Base-by-base conservation (phyloP, 805 yeast species). In the Kodamaea kakaduensis region DNA sequence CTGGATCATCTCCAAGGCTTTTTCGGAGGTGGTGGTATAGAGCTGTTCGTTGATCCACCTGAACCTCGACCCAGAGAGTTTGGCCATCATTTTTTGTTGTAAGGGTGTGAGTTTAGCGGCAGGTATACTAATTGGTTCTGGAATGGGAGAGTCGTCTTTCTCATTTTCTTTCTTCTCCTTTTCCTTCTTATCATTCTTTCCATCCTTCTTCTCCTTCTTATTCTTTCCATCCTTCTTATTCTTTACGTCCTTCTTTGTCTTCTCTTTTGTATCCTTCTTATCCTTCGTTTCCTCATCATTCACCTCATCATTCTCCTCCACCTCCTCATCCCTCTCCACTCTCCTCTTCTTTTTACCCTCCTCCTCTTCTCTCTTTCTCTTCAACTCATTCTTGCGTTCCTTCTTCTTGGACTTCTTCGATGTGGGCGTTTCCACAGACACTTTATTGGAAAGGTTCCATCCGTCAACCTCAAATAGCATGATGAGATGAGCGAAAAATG, bases 1-100 rank as follows among this genome's bases (percentile, higher is more conserved):
- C 38, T 74, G 66, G 26, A 93, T 78, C 42, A 93, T 61, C 16
- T 71, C 65, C 17, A 86, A 64, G 0, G 98, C 97, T 15, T 76
- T 77, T 5, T 75, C 78, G 0, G 97, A 89, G 1, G 80, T 62
- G 23, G 80, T 81, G 1, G 97, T 93, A 55, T 93, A 93, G n/a
- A 93, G 67, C 55, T 90, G 95, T 60, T 93, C 98, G 56, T 93
- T 93, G 54, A 93, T 93, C 97, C 97, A 93, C 58, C 99, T 73
- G 64, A 93, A 93, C 48, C 98, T 69, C 1, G 97, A 87, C 0
- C 99, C 99, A 2, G 94, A 78, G 26, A 93, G 72, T 56, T 93
- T 93, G 30, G 85, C 87, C 80, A 87, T 78, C 97, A 93, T 90
- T 54, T 93, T 93, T 51, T 84, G 84, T 60, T 93, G 99, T 44